These are phyloP conservation scores for Lentinula edodes DNA, from an alignment of 768 basidiomycete genomes.

Conservation along the genomic window DNA sequence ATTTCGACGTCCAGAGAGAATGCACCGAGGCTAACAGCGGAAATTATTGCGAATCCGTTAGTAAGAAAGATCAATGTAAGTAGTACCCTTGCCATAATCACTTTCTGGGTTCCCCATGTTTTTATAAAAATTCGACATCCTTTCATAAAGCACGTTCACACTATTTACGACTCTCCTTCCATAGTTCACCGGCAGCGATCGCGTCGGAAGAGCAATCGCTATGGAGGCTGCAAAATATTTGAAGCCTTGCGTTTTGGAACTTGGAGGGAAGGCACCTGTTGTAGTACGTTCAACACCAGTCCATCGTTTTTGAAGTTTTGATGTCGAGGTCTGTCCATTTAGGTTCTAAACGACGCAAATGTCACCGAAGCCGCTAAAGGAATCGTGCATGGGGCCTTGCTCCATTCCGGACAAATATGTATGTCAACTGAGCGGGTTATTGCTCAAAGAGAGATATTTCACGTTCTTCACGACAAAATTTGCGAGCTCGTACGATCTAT, in stretches of 20 bases:
- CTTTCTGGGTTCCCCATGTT: not conserved
- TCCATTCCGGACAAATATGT: slow-evolving; percentile 51
- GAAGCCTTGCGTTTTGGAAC: slow-evolving; percentile 40
- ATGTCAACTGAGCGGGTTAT: slow-evolving; percentile 59
- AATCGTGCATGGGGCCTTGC: slow-evolving; percentile 37
- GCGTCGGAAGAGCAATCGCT: slow-evolving; percentile 48
- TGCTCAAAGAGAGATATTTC: slow-evolving; percentile 35
- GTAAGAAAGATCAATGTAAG: slow-evolving; percentile 50
- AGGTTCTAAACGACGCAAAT: slow-evolving; percentile 52
- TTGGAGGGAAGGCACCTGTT: slow-evolving; percentile 50
- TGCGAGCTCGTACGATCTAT: slow-evolving; percentile 23
- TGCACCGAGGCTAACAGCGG: slow-evolving; percentile 27
- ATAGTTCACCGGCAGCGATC: slow-evolving; percentile 54
- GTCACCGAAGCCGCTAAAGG: slow-evolving; percentile 46
- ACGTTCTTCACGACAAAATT: slow-evolving; percentile 29
- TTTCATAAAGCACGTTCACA: slow-evolving; percentile 7
- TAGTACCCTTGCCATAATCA: slow-evolving; percentile 8
- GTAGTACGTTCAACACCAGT: slow-evolving; percentile 28
- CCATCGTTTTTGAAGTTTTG: too few relatives aligned
- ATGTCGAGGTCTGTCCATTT: not conserved
- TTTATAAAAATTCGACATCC: not conserved
- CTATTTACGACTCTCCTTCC: slow-evolving; percentile 18
- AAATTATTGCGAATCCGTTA: slow-evolving; percentile 50
- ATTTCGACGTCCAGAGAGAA: slow-evolving; percentile 4
- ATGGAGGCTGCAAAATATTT: slow-evolving; percentile 46